Conservation (phyloP, 1,284 basidiomycete genomes). For the Mixia osmundae region DNA sequence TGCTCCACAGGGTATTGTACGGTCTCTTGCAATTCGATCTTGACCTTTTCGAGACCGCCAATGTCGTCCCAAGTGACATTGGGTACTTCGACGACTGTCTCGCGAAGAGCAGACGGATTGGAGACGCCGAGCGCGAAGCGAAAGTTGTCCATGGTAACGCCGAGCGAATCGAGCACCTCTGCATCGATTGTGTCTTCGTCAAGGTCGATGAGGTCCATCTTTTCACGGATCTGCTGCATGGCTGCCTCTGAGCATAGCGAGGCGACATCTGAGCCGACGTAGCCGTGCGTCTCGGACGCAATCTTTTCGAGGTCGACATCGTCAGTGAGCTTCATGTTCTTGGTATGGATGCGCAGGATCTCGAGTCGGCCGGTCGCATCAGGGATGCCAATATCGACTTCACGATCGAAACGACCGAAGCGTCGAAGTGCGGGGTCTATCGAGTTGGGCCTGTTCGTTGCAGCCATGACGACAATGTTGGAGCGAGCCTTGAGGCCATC, state of each 20-base stretch:
- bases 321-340: constrained; percentile 98
- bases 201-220: constrained; percentile 53
- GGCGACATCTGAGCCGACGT: constrained; percentile 93
- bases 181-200: constrained; percentile 75
- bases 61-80: constrained; percentile 95
- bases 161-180: constrained; percentile 82
- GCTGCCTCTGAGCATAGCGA: constrained; percentile 90
- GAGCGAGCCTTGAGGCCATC: constrained; percentile 95
- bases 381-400: constrained; percentile 97
- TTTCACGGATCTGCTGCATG: constrained; percentile 96
- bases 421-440: constrained; percentile 95
- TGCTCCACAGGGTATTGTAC: constrained; percentile 99
- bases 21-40: constrained; percentile 94
- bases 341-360: constrained; percentile 95
- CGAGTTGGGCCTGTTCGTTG: constrained; percentile 95
- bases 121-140: constrained; percentile 80
- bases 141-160: constrained; percentile 98
- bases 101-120: constrained; percentile 88
- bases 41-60: constrained; percentile 98
- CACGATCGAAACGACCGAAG: constrained; percentile 96
- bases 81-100: constrained; percentile 91
- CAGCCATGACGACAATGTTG: constrained; percentile 98
- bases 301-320: constrained; percentile 98
- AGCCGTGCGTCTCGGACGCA: constrained; percentile 95
- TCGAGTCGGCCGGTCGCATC: constrained; percentile 96